phyloP scores from a whole-genome alignment of 73 alveolate genomes.

The Uronychia binucleata region DNA sequence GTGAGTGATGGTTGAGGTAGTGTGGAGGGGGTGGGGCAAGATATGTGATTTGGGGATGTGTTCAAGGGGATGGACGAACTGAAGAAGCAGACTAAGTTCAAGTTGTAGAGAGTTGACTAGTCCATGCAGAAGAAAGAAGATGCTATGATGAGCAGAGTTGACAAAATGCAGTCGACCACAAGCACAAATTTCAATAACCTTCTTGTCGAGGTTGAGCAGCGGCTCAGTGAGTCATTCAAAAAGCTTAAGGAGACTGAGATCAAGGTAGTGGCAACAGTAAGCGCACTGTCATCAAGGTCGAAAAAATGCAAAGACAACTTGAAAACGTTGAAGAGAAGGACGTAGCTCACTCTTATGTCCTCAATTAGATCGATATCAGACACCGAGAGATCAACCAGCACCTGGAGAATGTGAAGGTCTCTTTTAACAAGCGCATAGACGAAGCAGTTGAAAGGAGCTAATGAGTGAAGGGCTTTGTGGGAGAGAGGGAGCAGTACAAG shows the following conservation, averaged over 20 bases:
- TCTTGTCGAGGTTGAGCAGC: not conserved
- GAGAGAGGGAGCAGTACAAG: not conserved
- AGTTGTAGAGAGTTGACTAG: not conserved
- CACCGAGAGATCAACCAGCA: not conserved
- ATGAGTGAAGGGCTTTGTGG: not conserved
- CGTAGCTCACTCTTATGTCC: not conserved
- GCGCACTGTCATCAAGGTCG: not conserved
- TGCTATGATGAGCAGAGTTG: not conserved
- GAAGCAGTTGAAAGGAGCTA: not conserved
- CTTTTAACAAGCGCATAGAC: not conserved
- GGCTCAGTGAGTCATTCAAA: too few species aligned
- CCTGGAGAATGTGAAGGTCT: not conserved
- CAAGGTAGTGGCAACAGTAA: not conserved
- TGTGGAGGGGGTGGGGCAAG: too few species aligned
- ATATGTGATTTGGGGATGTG: not conserved
- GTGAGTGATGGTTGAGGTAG: too few species aligned
- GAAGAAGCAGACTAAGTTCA: not conserved
- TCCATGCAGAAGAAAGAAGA: not conserved
- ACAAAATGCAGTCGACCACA: not conserved
- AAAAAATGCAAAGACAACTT: not conserved
- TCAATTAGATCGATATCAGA: not conserved
- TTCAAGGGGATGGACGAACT: not conserved
- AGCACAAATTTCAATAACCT: not conserved
- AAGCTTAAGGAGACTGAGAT: not conserved
- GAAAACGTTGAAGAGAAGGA: not conserved